Evolutionary conservation across 345 rosid species (phyloP), one percentile per base, ranked within the genome.

Genomic region (Salix caprea): DNA sequence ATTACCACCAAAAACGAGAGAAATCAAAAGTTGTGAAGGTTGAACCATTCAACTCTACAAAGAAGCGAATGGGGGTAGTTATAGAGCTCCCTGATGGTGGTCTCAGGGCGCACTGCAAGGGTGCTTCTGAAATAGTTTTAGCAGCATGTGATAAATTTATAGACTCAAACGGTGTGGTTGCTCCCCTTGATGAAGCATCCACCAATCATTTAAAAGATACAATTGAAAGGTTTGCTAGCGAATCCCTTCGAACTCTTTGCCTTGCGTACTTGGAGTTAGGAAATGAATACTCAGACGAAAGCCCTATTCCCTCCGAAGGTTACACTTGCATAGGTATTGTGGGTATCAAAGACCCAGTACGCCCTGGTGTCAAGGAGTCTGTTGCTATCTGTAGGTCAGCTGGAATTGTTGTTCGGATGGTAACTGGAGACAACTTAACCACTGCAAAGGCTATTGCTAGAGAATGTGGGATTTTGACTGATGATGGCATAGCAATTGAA

Each of bases 191-290:
- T 84, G 87, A 87, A 80, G 81, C 76, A 71, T 84, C 89, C 7
- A 34, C 56, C 67, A 84, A 65, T 74, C 80, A 85, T 84, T 82
- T 93, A 39, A 82, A 82, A 61, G 76, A 83, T 73, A 82, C 83
- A 46, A 93, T 95, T 7, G 94, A 93, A 78, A 72, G 76, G 70
- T 95, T 95, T 88, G 97, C 99, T 58, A 79, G 86, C 82, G 99
- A 93, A 86, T 91, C 97, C 76, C 96, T 95, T 65, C 92, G 99
- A 83, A 93, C 99, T 72, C 89, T 95, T 76, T 95, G 99, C 87
- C 92, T 95, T 16, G 96, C 94, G 73, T 93, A 88, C 81, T 34
- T 84, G 82, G 97, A 95, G 26, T 61, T 89, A 19, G 91, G 89
- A 79, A 83, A 76, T 76, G 89, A 84, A 37, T 89, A 87, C 83